Percentiles rank a stretch among this genome's conserved stretches.
Conservation (phyloP, 2,329 filamentous ascomycete genomes). For the Exophiala alcalophila region DNA sequence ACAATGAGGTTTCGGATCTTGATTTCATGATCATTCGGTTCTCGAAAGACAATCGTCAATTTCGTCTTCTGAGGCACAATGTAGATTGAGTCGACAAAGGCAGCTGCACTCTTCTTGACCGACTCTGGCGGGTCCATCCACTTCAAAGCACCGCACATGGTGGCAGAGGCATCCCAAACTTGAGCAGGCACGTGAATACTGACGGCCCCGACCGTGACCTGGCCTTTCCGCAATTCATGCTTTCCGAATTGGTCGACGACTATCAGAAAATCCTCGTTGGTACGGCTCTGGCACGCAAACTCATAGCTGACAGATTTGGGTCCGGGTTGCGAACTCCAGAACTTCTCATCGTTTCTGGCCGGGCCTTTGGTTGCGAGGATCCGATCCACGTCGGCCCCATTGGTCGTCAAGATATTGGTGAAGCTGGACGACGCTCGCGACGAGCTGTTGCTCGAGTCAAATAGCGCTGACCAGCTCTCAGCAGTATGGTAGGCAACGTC, state of each 20-base stretch:
- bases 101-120: constrained; percentile 33
- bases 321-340: constrained; percentile 15
- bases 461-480: constrained; percentile 35
- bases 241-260: constrained; percentile 36
- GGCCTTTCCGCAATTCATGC: constrained; percentile 32
- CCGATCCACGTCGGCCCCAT: constrained; percentile 41
- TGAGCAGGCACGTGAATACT: constrained; percentile 40
- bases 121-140: constrained; percentile 29
- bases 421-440: constrained; percentile 34
- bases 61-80: constrained; percentile 32
- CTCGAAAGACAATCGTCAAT: constrained; percentile 33
- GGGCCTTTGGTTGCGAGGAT: constrained; percentile 36
- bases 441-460: constrained; percentile 27
- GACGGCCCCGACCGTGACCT: constrained; percentile 35
- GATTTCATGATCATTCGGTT: constrained; percentile 27
- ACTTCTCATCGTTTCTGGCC: constrained; percentile 16
- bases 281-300: constrained; percentile 39
- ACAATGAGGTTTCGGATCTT: constrained; percentile 23
- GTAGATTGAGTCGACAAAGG: constrained; percentile 37
- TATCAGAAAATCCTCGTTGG: constrained; percentile 35
- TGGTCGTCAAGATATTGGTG: constrained; percentile 39
- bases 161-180: constrained; percentile 41
- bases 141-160: constrained; percentile 33
- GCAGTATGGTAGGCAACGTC: constrained; percentile 17
- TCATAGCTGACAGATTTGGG: constrained; percentile 36